Percentiles rank a stretch among this genome's conserved stretches.
Evolutionary conservation across 257 asterid species (phyloP).

Genomic region (Solanum rostratum): DNA sequence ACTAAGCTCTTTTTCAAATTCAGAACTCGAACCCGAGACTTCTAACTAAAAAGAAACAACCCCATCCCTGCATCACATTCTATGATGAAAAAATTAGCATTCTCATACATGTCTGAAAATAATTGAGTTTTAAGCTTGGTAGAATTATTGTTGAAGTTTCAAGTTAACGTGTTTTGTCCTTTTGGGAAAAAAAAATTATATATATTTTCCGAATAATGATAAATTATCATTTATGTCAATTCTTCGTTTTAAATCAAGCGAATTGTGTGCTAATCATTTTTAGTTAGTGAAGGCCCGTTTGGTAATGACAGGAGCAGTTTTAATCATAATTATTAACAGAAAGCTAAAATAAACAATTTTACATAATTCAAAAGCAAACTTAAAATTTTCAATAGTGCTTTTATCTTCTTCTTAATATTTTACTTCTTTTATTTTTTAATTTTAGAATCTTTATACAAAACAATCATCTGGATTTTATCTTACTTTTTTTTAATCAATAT

Average conservation of each 20-base stretch:
- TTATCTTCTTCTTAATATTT: background rate
- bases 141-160: background rate
- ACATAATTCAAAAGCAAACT: background rate
- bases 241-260: background rate
- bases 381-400: background rate
- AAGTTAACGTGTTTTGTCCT: background rate
- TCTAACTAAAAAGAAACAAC: no score
- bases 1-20: no score
- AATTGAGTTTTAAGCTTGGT: background rate
- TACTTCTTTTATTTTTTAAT: background rate
- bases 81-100: background rate
- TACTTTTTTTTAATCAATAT: background rate
- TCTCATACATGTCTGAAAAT: background rate
- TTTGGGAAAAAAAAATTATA: background rate
- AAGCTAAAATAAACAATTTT: background rate
- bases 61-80: no score
- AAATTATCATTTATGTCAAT: background rate
- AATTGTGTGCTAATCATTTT: background rate
- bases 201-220: background rate
- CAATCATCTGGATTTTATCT: background rate
- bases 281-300: background rate
- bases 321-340: background rate
- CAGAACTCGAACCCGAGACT: no score
- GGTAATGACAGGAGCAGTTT: background rate
- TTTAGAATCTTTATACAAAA: background rate